phyloP scores from a whole-genome alignment of 495 filamentous ascomycete species.

The Podospora bellae-mahoneyi region DNA sequence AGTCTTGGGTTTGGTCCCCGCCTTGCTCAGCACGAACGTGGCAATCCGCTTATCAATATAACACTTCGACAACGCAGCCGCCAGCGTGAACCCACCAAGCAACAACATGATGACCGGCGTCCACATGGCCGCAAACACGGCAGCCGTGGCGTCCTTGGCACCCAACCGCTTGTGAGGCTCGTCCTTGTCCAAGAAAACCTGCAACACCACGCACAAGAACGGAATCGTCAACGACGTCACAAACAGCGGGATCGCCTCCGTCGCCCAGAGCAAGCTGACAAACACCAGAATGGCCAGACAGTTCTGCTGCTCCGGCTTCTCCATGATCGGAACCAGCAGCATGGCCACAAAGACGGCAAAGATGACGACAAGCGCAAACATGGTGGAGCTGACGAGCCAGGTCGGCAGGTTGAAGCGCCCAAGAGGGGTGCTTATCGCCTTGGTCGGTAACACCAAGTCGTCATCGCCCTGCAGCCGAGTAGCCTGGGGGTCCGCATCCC shows the following conservation, averaged over 20 bases:
- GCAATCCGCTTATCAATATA: conserved; percentile 96
- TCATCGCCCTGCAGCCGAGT: conserved; percentile 80
- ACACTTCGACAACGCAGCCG: conserved; percentile 93
- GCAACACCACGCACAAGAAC: conserved; percentile 84
- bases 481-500: conserved; percentile 63
- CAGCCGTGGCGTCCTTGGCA: conserved; percentile 70
- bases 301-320: conserved; percentile 85
- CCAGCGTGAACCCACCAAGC: conserved; percentile 92
- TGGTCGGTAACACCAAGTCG: conserved; percentile 48
- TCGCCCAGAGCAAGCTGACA: conserved; percentile 93
- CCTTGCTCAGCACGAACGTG: conserved; percentile 94
- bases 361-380: conserved; percentile 70
- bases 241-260: conserved; percentile 96
- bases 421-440: conserved; percentile 74
- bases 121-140: conserved; percentile 95
- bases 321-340: conserved; percentile 71
- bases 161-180: conserved; percentile 66
- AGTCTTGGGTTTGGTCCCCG: conserved; percentile 80
- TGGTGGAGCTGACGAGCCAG: conserved; percentile 80
- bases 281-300: conserved; percentile 92
- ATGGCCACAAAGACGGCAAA: conserved; percentile 68
- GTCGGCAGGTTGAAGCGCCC: conserved; percentile 69
- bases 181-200: conserved; percentile 74
- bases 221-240: conserved; percentile 93
- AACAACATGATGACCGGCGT: conserved; percentile 98